Conservation (phyloP, 352 stramenopile genomes). For the Globisporangium okanoganense region DNA sequence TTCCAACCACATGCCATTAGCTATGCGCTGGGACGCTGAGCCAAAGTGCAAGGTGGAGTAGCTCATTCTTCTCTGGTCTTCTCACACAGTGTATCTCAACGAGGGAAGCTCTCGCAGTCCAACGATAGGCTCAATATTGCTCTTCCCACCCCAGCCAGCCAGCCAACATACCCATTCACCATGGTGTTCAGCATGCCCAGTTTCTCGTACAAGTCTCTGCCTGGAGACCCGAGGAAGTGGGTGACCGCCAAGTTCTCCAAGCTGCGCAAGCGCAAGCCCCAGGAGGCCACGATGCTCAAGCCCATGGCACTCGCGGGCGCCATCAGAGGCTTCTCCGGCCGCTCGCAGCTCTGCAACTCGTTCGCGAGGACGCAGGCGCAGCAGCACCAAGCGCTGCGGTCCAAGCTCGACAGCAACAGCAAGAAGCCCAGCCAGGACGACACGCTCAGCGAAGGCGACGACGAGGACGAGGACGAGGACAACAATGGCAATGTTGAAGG, state of each 20-base stretch:
- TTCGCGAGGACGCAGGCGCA: conserved; percentile 25
- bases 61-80: not conserved
- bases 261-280: conserved; percentile 1
- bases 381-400: not conserved
- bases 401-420: conserved; percentile 12
- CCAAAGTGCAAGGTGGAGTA: not conserved
- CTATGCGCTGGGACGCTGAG: conserved; percentile 1
- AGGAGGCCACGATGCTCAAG: conserved; percentile 23
- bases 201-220: not conserved
- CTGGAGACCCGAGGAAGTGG: conserved; percentile 2
- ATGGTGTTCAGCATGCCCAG: not conserved
- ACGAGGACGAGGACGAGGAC: not conserved
- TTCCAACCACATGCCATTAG: not conserved
- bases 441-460: not conserved
- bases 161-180: not conserved
- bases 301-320: conserved; percentile 31
- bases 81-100: not conserved
- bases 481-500: not conserved
- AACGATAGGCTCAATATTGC: not conserved
- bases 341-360: conserved; percentile 31
- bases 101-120: not conserved
- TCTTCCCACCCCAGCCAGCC: not conserved
- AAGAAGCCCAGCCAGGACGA: not conserved
- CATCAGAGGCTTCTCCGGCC: conserved; percentile 30
- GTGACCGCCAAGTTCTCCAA: not conserved